These are phyloP conservation scores for Vanderwaltozyma yarrowii DNA, from an alignment of 805 yeast genomes.

Conservation along the genomic window DNA sequence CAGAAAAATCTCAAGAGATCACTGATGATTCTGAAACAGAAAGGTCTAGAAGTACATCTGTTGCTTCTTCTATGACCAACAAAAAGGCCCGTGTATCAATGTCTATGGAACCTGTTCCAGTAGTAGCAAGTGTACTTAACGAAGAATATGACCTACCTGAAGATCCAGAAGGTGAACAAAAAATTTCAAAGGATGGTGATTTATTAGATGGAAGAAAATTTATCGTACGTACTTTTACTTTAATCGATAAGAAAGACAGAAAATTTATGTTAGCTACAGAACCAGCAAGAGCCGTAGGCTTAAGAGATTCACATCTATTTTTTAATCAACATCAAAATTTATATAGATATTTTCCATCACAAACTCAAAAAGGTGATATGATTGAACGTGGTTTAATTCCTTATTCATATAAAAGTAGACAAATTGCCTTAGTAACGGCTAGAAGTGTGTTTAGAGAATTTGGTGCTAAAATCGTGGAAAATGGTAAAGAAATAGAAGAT, in stretches of 20 bases:
- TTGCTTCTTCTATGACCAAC: not conserved
- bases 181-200: conserved; percentile 58
- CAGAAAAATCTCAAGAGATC: not conserved
- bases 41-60: not conserved
- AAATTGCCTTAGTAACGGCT: conserved; percentile 85
- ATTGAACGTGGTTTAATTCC: conserved; percentile 77
- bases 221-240: conserved; percentile 58
- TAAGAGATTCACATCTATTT: conserved; percentile 80
- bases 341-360: conserved; percentile 61
- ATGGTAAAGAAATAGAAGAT: conserved; percentile 73
- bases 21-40: not conserved
- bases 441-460: conserved; percentile 82
- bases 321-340: conserved; percentile 78
- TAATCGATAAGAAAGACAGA: conserved; percentile 47
- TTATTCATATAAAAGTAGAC: conserved; percentile 80
- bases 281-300: conserved; percentile 91
- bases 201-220: conserved; percentile 65
- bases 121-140: conserved; percentile 36
- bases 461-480: conserved; percentile 73
- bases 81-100: conserved; percentile 29
- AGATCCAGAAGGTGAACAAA: conserved; percentile 70
- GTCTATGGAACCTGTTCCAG: not conserved
- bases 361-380: conserved; percentile 72
- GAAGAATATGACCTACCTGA: conserved; percentile 73
- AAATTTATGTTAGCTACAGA: conserved; percentile 89